Evolutionary conservation across 148 eudicot species (phyloP).

Genomic region (Vaccinium myrtillus): DNA sequence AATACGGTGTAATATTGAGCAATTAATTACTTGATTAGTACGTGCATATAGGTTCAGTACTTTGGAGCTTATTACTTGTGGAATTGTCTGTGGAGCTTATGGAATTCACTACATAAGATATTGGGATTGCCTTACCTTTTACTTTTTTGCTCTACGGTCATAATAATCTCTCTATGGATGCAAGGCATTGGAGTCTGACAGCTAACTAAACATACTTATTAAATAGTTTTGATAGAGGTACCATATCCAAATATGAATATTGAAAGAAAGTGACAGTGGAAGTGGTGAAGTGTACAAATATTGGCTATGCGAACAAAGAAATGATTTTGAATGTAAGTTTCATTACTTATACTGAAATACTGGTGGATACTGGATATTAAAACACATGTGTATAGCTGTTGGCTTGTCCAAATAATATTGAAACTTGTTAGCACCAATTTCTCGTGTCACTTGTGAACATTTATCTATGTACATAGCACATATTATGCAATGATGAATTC

Average conservation of each 20-base stretch:
- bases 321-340: background rate
- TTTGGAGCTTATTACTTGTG: constrained; percentile 4
- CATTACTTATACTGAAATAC: background rate
- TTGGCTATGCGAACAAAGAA: background rate
- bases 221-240: background rate
- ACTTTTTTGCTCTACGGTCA: background rate
- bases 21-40: background rate
- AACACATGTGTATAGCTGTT: background rate
- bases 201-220: background rate
- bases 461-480: background rate
- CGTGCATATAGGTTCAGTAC: constrained; percentile 2
- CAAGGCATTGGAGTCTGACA: background rate
- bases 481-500: background rate
- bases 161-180: background rate
- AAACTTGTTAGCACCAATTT: background rate
- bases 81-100: background rate
- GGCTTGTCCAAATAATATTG: background rate
- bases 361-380: background rate
- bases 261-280: background rate
- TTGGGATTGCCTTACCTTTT: background rate
- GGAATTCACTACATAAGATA: background rate
- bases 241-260: background rate
- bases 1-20: background rate
- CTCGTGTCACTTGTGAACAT: background rate
- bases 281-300: background rate